phyloP scores from a whole-genome alignment of 2,329 filamentous ascomycete species.

The Amphichorda felina region DNA sequence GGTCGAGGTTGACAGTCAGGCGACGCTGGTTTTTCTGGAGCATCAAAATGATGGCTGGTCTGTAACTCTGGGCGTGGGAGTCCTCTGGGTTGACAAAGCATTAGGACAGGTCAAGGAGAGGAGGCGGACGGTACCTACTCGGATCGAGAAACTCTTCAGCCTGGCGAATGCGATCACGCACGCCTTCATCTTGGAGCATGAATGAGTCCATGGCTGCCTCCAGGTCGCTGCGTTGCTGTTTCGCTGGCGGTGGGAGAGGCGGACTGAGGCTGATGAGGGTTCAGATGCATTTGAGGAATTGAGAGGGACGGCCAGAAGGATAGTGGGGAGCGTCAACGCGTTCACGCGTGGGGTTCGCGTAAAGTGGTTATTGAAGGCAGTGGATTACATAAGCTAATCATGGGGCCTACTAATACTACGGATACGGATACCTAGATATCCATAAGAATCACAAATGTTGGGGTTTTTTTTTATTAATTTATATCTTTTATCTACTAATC shows the following conservation, averaged over 20 bases:
- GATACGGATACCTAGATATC: no score
- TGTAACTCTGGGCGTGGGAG: conserved; percentile 58
- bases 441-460: no score
- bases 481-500: no score
- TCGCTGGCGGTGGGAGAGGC: not conserved
- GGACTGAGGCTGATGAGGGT: conserved; percentile 2
- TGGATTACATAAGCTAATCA: no score
- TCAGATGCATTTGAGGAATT: not conserved
- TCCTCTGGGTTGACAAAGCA: conserved; percentile 25
- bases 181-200: conserved; percentile 74
- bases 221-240: not conserved
- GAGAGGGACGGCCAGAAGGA: not conserved
- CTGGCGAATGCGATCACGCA: conserved; percentile 70
- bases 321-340: not conserved
- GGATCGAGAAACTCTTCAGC: conserved; percentile 93
- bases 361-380: conserved; percentile 31
- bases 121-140: conserved; percentile 40
- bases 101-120: not conserved
- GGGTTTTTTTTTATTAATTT: no score
- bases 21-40: conserved; percentile 55
- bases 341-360: conserved; percentile 9
- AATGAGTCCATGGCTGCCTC: conserved; percentile 51
- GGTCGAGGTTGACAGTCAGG: conserved; percentile 69
- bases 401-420: no score
- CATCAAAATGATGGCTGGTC: conserved; percentile 77